These are phyloP conservation scores for Dissophora ornata DNA, from an alignment of 192 early-diverging fungal genomes.

Conservation along the genomic window DNA sequence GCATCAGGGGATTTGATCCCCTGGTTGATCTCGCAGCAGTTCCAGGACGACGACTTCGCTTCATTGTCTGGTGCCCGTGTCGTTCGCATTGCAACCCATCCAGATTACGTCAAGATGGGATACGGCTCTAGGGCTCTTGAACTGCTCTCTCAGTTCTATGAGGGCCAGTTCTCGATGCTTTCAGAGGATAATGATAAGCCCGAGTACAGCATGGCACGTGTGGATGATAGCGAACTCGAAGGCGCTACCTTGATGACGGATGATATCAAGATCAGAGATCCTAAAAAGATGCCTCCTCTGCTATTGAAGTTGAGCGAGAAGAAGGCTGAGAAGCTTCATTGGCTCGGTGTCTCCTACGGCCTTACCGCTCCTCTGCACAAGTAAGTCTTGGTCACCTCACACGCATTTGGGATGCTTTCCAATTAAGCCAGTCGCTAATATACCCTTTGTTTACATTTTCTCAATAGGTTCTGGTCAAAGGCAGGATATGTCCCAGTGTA, in stretches of 20 bases:
- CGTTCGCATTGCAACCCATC: constrained; percentile 98
- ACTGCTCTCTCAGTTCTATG: constrained; percentile 88
- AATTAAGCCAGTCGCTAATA: neutral
- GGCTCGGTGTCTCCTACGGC: constrained; percentile 96
- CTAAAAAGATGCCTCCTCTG: constrained; percentile 92
- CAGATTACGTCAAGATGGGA: constrained; percentile 97
- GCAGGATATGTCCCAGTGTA: constrained; percentile 93
- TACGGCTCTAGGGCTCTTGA: constrained; percentile 93
- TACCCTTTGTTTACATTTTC: neutral
- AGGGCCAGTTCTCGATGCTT: constrained; percentile 79
- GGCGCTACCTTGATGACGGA: constrained; percentile 68
- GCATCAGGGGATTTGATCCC: constrained; percentile 96
- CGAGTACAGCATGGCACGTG: constrained; percentile 55
- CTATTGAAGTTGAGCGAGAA: constrained; percentile 89
- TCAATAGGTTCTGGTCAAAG: constrained; percentile 87
- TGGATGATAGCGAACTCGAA: constrained; percentile 67
- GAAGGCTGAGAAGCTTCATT: constrained; percentile 82
- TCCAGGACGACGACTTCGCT: constrained; percentile 98
- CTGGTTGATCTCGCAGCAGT: constrained; percentile 95
- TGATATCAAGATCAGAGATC: constrained; percentile 85
- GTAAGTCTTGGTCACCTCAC: constrained; percentile 28
- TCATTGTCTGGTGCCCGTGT: constrained; percentile 93
- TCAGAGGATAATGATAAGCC: constrained; percentile 70
- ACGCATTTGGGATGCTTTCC: no score
- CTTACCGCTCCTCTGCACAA: constrained; percentile 89